phyloP scores from a whole-genome alignment of 2,329 filamentous ascomycete species.

The Chaetothyriales sp. region DNA sequence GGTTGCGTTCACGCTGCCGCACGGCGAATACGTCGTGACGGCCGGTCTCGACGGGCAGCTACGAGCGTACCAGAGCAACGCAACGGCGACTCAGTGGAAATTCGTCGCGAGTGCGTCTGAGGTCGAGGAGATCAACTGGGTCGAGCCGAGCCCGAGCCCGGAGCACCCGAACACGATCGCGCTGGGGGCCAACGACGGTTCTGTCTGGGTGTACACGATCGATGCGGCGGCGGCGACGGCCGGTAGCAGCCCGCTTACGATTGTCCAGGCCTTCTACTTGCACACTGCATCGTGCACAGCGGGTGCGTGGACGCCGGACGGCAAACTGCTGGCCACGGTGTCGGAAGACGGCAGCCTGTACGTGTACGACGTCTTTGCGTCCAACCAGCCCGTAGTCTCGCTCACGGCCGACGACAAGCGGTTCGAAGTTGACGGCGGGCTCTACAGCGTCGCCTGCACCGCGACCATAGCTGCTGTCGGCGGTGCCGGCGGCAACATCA shows the following conservation, averaged over 20 bases:
- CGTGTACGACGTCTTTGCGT: constrained; percentile 75
- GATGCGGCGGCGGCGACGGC: constrained; percentile 54
- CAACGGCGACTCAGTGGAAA: constrained; percentile 39
- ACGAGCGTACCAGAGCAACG: constrained; percentile 48
- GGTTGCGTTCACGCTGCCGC: constrained; percentile 66
- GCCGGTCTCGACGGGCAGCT: constrained; percentile 77
- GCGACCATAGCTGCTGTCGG: constrained; percentile 71
- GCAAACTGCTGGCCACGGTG: constrained; percentile 71
- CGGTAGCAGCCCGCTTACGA: constrained; percentile 49
- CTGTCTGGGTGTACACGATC: constrained; percentile 90
- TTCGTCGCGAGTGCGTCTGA: constrained; percentile 69
- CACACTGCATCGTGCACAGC: constrained; percentile 78
- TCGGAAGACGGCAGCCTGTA: constrained; percentile 77
- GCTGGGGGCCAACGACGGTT: constrained; percentile 76
- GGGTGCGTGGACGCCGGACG: constrained; percentile 79
- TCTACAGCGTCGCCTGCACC: constrained; percentile 76
- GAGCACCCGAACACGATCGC: constrained; percentile 67
- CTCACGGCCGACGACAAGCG: constrained; percentile 72
- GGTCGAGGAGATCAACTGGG: constrained; percentile 91
- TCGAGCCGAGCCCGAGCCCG: constrained; percentile 56
- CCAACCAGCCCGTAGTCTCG: constrained; percentile 53
- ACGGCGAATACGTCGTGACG: constrained; percentile 70
- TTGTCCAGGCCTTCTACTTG: constrained; percentile 82
- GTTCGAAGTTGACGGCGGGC: constrained; percentile 78
- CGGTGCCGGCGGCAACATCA: constrained; percentile 73